Conservation (phyloP, 208 protist species). For the Leishmania amazonensis region DNA sequence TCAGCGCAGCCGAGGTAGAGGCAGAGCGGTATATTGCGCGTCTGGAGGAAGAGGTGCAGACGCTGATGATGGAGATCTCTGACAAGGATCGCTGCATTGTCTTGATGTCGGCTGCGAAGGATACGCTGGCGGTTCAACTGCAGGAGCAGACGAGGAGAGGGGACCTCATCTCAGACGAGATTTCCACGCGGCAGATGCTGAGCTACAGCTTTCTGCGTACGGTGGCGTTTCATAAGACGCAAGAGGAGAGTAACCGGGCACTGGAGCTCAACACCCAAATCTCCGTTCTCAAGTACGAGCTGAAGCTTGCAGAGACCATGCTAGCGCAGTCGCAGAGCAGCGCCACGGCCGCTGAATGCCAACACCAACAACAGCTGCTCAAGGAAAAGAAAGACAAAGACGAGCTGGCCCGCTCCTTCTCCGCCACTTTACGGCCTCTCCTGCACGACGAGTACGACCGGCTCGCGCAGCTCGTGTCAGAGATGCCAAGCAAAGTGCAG, state of each 20-base stretch:
- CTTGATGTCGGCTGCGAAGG: conserved; percentile 1
- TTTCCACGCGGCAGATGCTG: conserved; percentile 5
- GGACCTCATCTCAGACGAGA: conserved; percentile 7
- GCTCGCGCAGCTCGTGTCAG: conserved; percentile 34
- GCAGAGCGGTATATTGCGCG: conserved; percentile 37
- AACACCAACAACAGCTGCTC: conserved; percentile 11
- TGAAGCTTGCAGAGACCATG: conserved; percentile 28
- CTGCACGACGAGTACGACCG: conserved; percentile 30
- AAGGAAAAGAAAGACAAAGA: conserved; percentile 22
- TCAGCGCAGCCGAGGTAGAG: conserved; percentile 6
- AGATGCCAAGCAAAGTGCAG: conserved; percentile 36
- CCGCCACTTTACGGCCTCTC: conserved; percentile 21
- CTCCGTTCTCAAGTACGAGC: conserved; percentile 15
- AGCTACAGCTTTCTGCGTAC: conserved; percentile 13
- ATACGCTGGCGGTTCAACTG: conserved; percentile 18
- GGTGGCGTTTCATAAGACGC: not conserved
- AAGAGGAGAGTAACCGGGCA: conserved; percentile 11
- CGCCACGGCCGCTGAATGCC: not conserved
- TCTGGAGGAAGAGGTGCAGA: conserved; percentile 40
- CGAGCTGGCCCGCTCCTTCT: conserved; percentile 6
- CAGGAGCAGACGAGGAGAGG: conserved; percentile 10
- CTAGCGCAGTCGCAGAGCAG: conserved; percentile 5
- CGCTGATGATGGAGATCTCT: conserved; percentile 24
- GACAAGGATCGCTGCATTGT: conserved; percentile 8
- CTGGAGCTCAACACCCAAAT: conserved; percentile 33